Percentiles rank a stretch among this genome's conserved stretches.
Conservation (phyloP, 164 flowering plant species). For the Vitis rupestris region DNA sequence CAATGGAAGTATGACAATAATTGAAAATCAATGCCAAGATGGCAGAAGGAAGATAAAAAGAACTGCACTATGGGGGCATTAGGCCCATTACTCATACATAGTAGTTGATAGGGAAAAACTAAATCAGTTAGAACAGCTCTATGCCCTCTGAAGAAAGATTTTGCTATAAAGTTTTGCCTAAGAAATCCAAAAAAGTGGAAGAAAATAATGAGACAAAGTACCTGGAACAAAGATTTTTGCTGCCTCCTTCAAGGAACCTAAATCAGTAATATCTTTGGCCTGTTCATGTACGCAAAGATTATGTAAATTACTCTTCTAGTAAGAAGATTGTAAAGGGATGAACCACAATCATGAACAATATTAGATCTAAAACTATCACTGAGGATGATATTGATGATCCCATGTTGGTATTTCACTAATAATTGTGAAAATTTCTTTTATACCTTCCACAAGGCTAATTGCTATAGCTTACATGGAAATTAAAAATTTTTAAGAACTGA, state of each 20-base stretch:
- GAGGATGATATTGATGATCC: not conserved
- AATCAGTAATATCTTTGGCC: slow-evolving; percentile 83
- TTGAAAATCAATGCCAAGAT: not conserved
- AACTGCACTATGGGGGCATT: not conserved
- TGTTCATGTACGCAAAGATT: slow-evolving; percentile 26
- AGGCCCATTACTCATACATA: not conserved
- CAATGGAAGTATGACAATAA: not conserved
- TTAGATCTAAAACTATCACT: not conserved
- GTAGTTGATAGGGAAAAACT: not conserved
- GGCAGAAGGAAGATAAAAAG: not conserved
- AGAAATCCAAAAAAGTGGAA: not conserved
- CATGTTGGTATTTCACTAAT: too few species aligned
- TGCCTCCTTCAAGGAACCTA: slow-evolving; percentile 83
- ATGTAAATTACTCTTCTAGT: not conserved
- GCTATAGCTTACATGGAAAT: too few species aligned
- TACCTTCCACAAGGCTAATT: too few species aligned
- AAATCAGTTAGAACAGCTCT: not conserved
- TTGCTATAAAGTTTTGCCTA: not conserved
- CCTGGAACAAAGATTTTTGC: slow-evolving; percentile 92
- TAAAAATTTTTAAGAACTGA: too few species aligned
- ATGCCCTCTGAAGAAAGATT: not conserved
- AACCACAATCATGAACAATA: too few species aligned
- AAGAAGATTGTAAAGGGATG: too few species aligned
- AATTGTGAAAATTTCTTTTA: too few species aligned
- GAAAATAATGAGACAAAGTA: slow-evolving; percentile 13